These are phyloP conservation scores for Pharus latifolius DNA, from an alignment of 176 grass and related monocot genomes.

Conservation along the genomic window DNA sequence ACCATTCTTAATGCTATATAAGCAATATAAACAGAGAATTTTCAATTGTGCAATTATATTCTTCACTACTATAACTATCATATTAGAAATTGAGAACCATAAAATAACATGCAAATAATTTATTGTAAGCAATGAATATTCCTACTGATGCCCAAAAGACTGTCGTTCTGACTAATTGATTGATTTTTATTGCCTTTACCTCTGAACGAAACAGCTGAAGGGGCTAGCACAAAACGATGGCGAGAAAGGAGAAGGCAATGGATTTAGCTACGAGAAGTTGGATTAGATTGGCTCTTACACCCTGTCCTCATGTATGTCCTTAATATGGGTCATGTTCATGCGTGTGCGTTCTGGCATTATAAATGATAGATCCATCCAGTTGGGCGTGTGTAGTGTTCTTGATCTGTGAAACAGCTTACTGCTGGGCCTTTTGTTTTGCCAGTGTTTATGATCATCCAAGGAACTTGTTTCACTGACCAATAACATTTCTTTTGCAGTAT, in stretches of 20 bases:
- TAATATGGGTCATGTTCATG: no score
- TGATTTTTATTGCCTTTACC: not conserved
- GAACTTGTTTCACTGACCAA: slow-evolving; percentile 10
- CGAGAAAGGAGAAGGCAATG: slow-evolving; percentile 16
- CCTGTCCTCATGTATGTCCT: not conserved
- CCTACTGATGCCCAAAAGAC: not conserved
- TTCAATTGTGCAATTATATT: not conserved
- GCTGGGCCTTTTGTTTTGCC: not conserved
- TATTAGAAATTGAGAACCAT: no score
- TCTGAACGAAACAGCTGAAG: slow-evolving; percentile 41
- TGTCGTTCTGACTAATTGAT: slow-evolving; percentile 8
- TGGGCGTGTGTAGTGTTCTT: slow-evolving; percentile 16
- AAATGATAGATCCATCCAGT: not conserved
- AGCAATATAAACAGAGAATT: not conserved
- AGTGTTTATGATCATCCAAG: slow-evolving; percentile 7
- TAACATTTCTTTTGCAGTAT: not conserved
- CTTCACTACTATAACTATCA: no score
- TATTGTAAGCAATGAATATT: no score
- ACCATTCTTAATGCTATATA: not conserved
- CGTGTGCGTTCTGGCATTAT: not conserved
- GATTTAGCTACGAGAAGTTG: slow-evolving; percentile 7
- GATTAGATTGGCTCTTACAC: slow-evolving; percentile 15
- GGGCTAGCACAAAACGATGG: slow-evolving; percentile 15
- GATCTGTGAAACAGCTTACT: not conserved
- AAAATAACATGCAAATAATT: no score